Evolutionary conservation across 495 filamentous ascomycete species (phyloP).

Genomic region (Neurospora sp.): DNA sequence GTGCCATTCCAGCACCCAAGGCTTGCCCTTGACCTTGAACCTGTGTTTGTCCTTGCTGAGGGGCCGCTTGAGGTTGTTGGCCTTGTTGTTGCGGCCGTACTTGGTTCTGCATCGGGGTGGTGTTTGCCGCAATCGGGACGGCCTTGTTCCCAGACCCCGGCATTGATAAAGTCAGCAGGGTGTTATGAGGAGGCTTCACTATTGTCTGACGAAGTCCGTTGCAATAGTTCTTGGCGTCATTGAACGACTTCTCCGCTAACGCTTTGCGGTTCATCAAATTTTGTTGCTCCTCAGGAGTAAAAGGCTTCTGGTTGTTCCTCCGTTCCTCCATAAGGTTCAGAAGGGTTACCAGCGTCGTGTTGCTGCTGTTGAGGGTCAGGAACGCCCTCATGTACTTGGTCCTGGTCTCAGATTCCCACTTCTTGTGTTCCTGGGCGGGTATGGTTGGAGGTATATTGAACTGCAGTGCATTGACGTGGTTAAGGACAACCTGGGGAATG

Average conservation of each 20-base stretch:
- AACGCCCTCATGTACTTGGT: conserved; percentile 14
- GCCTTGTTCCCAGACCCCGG: conserved; percentile 13
- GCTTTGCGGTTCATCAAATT: conserved; percentile 20
- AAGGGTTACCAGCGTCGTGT: conserved; percentile 6
- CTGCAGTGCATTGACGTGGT: conserved; percentile 26
- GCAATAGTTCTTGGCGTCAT: conserved; percentile 23
- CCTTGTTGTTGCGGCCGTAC: conserved; percentile 2
- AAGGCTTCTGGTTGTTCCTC: conserved; percentile 16
- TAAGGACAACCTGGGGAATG: conserved; percentile 20
- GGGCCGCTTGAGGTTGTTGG: conserved; percentile 4
- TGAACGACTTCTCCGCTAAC: conserved; percentile 20
- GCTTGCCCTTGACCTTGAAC: conserved; percentile 19
- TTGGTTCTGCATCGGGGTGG: conserved; percentile 16
- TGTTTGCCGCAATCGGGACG: neutral
- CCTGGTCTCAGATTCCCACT: conserved; percentile 23
- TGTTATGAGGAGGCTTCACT: conserved; percentile 12
- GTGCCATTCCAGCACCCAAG: neutral
- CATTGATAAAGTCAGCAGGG: conserved; percentile 3
- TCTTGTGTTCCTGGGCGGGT: conserved; percentile 9
- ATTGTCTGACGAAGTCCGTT: conserved; percentile 16
- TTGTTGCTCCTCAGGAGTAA: conserved; percentile 25
- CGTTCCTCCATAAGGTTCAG: conserved; percentile 25
- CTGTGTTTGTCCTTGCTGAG: conserved; percentile 6
- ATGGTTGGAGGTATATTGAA: conserved; percentile 18
- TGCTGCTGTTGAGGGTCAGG: conserved; percentile 9